phyloP scores from a whole-genome alignment of 2,329 filamentous ascomycete genomes.

The Aschersonia sp. region DNA sequence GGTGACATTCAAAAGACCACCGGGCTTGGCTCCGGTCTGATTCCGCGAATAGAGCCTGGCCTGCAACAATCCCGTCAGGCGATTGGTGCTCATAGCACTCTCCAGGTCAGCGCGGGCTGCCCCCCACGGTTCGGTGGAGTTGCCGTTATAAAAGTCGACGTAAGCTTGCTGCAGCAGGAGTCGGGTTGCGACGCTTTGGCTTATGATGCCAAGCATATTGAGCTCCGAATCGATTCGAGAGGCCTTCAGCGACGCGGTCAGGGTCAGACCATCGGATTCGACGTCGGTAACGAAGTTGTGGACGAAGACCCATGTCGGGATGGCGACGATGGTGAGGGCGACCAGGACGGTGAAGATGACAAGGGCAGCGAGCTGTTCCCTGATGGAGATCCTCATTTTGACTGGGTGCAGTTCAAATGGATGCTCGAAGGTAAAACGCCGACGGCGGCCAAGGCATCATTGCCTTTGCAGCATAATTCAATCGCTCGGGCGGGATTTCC shows the following conservation, averaged over 20 bases:
- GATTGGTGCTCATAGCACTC: constrained; percentile 51
- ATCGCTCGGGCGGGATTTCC: background rate
- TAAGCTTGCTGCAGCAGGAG: constrained; percentile 43
- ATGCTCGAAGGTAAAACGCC: background rate
- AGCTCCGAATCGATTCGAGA: constrained; percentile 68
- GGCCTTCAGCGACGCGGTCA: constrained; percentile 78
- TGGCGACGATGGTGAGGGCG: constrained; percentile 61
- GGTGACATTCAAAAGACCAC: constrained; percentile 52
- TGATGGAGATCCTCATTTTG: constrained; percentile 70
- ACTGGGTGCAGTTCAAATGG: background rate
- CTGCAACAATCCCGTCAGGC: constrained; percentile 48
- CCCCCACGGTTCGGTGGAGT: constrained; percentile 41
- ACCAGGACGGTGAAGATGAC: constrained; percentile 63
- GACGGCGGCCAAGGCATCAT: background rate
- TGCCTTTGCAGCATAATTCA: constrained; percentile 1
- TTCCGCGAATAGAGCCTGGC: constrained; percentile 60
- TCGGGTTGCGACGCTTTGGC: constrained; percentile 55
- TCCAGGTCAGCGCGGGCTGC: constrained; percentile 48
- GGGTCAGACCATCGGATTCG: constrained; percentile 46
- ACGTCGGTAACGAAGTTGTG: constrained; percentile 37
- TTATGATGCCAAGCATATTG: constrained; percentile 62
- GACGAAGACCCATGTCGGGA: constrained; percentile 56
- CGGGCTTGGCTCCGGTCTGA: constrained; percentile 31
- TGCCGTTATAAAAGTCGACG: constrained; percentile 39
- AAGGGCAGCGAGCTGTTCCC: constrained; percentile 71